A percentile compares a stretch with the other conserved stretches of the same genome.
phyloP scores from a whole-genome alignment of 106 monocot species.

The Acorus gramineus region DNA sequence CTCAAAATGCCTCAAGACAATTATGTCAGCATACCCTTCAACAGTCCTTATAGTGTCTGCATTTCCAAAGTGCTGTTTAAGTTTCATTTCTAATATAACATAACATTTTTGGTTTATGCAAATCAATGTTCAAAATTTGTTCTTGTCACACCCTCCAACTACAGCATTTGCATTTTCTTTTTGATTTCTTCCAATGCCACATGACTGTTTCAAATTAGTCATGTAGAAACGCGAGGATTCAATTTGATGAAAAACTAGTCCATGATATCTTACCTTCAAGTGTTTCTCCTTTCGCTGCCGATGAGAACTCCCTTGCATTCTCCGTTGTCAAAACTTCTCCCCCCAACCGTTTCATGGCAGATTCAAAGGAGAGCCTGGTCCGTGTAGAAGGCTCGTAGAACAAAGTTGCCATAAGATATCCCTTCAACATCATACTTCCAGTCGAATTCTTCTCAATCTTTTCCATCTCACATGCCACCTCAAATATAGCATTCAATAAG shows the following conservation, averaged over 20 bases:
- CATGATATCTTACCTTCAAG: conserved; percentile 58
- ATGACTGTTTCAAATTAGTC: background rate
- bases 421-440: conserved; percentile 45
- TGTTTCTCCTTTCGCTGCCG: conserved; percentile 98
- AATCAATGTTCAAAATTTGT: background rate
- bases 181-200: too few relatives aligned
- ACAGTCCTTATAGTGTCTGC: conserved; percentile 91
- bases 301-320: conserved; percentile 95
- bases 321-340: conserved; percentile 97
- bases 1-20: conserved; percentile 95
- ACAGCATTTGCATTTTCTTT: too few relatives aligned
- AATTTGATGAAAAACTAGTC: background rate
- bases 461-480: conserved; percentile 88
- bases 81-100: too few relatives aligned
- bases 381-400: conserved; percentile 98
- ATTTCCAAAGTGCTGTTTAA: too few relatives aligned
- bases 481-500: conserved; percentile 55
- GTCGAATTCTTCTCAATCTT: conserved; percentile 52
- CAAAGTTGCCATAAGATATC: conserved; percentile 89
- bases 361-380: conserved; percentile 95
- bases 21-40: conserved; percentile 96
- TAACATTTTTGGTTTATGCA: conserved; percentile 8
- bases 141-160: too few relatives aligned
- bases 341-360: conserved; percentile 92
- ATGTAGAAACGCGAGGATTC: background rate